A percentile compares a stretch with the other conserved stretches of the same genome.
phyloP scores from a whole-genome alignment of 192 early-diverging fungal genomes.

The Linderina pennispora region DNA sequence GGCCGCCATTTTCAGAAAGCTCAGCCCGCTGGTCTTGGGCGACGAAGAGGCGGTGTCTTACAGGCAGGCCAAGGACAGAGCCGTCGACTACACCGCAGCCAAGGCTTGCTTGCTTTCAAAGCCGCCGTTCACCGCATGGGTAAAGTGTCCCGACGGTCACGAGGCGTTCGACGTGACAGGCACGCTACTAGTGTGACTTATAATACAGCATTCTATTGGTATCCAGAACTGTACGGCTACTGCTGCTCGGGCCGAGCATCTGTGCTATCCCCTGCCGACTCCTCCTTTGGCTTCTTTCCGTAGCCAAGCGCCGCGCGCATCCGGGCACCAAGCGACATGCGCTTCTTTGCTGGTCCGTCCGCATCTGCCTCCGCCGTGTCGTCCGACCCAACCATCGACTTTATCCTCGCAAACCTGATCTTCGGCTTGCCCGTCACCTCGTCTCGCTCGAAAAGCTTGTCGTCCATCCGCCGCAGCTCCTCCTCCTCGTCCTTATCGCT shows the following conservation, averaged over 20 bases:
- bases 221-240: background rate
- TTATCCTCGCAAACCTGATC: conserved; percentile 21
- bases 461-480: conserved; percentile 8
- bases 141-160: conserved; percentile 10
- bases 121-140: conserved; percentile 19
- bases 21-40: background rate
- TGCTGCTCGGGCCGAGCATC: background rate
- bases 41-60: conserved; percentile 11
- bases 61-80: conserved; percentile 13
- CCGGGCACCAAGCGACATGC: conserved; percentile 23
- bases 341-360: background rate
- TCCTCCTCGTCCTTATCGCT: conserved; percentile 10
- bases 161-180: conserved; percentile 14
- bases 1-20: conserved; percentile 11
- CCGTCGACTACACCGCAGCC: conserved; percentile 19
- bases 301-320: conserved; percentile 35
- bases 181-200: no score
- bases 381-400: conserved; percentile 6
- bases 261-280: background rate
- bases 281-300: conserved; percentile 2
- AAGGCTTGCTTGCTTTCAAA: conserved; percentile 12
- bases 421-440: conserved; percentile 19
- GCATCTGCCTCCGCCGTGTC: background rate
- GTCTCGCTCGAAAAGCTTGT: conserved; percentile 11
- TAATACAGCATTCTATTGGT: background rate